These are phyloP conservation scores for Phytophthora hibernalis DNA, from an alignment of 352 stramenopile genomes.

Conservation along the genomic window DNA sequence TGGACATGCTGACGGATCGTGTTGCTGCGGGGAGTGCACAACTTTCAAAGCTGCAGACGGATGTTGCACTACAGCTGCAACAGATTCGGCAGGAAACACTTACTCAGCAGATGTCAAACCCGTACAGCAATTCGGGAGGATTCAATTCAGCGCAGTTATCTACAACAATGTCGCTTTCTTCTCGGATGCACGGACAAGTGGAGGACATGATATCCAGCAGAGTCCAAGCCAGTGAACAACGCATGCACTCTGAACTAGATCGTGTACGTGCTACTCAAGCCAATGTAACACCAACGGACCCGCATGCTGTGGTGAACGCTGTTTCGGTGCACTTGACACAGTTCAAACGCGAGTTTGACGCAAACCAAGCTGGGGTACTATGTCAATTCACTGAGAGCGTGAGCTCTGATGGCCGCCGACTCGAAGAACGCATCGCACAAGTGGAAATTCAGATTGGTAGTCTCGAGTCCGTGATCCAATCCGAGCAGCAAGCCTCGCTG, in stretches of 20 bases:
- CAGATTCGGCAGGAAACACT: conserved; percentile 41
- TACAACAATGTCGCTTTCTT: conserved; percentile 39
- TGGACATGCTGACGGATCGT: conserved; percentile 68
- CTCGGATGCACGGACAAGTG: conserved; percentile 58
- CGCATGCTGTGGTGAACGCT: conserved; percentile 58
- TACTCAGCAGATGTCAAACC: conserved; percentile 28
- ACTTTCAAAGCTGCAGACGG: conserved; percentile 51
- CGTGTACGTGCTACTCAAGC: conserved; percentile 33
- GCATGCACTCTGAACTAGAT: conserved; percentile 40
- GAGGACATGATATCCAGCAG: conserved; percentile 49
- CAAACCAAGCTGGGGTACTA: conserved; percentile 54
- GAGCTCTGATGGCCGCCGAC: conserved; percentile 48
- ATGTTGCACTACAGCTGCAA: conserved; percentile 43
- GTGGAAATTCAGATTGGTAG: conserved; percentile 60
- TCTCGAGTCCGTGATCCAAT: conserved; percentile 67
- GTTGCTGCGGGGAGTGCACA: conserved; percentile 53
- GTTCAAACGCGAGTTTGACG: conserved; percentile 70
- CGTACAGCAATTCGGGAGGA: conserved; percentile 12
- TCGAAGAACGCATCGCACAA: conserved; percentile 62
- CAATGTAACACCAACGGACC: conserved; percentile 19
- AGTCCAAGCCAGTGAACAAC: conserved; percentile 45
- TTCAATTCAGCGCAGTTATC: conserved; percentile 17
- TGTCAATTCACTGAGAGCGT: conserved; percentile 64
- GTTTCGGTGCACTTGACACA: conserved; percentile 65
- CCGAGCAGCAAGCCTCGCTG: conserved; percentile 74